Evolutionary conservation across 345 rosid genomes (phyloP).

Genomic region (Laguncularia racemosa): DNA sequence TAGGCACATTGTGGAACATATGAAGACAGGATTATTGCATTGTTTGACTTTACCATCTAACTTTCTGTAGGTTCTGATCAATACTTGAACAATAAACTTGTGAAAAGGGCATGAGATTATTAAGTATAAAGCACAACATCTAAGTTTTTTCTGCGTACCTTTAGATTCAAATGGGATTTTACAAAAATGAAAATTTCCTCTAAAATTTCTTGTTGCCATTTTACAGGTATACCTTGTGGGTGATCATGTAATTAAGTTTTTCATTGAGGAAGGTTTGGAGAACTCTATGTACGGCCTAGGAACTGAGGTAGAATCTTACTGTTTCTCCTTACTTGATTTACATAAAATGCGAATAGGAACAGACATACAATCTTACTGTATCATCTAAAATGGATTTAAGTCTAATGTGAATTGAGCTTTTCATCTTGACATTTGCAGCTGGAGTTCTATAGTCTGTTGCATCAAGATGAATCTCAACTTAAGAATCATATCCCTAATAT

Average conservation of each 20-base stretch:
- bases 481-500: conserved; percentile 62
- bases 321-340: conserved; percentile 5
- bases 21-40: no score
- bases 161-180: no score
- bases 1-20: no score
- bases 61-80: no score
- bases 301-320: conserved; percentile 54
- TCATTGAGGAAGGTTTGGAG: conserved; percentile 83
- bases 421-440: conserved; percentile 49
- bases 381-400: conserved; percentile 6
- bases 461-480: conserved; percentile 45
- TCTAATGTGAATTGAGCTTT: conserved; percentile 10
- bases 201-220: not conserved
- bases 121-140: no score
- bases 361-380: conserved; percentile 41
- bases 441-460: conserved; percentile 58
- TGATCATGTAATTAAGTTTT: conserved; percentile 67
- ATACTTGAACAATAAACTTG: no score
- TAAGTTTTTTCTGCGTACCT: no score
- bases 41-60: no score
- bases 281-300: conserved; percentile 73
- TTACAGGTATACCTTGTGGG: conserved; percentile 74
- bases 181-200: no score
- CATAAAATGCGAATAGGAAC: conserved; percentile 38
- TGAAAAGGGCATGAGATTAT: no score